These are phyloP conservation scores for Teratosphaeria zuluensis DNA, from an alignment of 2,329 filamentous ascomycete species.

Conservation along the genomic window DNA sequence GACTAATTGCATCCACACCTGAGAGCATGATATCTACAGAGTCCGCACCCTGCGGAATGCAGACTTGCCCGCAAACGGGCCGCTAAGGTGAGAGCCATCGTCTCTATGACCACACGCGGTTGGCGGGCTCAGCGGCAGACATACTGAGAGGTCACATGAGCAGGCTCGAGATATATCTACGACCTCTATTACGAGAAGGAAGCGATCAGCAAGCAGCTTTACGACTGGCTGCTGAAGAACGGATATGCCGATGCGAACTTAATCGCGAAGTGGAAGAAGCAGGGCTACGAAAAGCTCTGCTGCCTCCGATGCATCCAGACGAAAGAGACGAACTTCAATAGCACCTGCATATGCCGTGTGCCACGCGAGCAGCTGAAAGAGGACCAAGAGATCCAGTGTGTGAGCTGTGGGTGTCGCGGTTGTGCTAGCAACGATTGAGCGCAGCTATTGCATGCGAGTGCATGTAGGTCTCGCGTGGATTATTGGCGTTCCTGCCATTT, in stretches of 20 bases:
- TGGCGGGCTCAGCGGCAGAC: constrained; percentile 12
- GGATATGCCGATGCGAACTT: constrained; percentile 88
- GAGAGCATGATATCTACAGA: background rate
- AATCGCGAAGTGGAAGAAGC: constrained; percentile 99
- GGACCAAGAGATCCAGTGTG: constrained; percentile 81
- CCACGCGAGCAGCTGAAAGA: constrained; percentile 84
- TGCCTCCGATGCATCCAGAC: constrained; percentile 95
- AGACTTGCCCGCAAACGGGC: constrained; percentile 8
- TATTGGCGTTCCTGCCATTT: no score
- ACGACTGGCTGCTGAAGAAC: constrained; percentile 96
- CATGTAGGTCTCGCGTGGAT: no score
- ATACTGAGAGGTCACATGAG: background rate
- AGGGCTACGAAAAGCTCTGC: constrained; percentile 97
- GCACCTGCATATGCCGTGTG: constrained; percentile 93
- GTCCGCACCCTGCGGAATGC: background rate
- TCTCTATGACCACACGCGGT: constrained; percentile 18
- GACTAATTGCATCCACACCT: background rate
- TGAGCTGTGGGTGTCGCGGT: constrained; percentile 87
- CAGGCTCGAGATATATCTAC: constrained; percentile 78
- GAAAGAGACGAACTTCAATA: constrained; percentile 99
- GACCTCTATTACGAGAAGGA: constrained; percentile 97
- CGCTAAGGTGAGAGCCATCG: constrained; percentile 24
- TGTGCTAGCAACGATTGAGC: constrained; percentile 72
- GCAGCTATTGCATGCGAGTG: background rate
- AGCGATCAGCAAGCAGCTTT: constrained; percentile 82